Conservation (phyloP, 176 grass and related monocot genomes). For the Zizania latifolia region DNA sequence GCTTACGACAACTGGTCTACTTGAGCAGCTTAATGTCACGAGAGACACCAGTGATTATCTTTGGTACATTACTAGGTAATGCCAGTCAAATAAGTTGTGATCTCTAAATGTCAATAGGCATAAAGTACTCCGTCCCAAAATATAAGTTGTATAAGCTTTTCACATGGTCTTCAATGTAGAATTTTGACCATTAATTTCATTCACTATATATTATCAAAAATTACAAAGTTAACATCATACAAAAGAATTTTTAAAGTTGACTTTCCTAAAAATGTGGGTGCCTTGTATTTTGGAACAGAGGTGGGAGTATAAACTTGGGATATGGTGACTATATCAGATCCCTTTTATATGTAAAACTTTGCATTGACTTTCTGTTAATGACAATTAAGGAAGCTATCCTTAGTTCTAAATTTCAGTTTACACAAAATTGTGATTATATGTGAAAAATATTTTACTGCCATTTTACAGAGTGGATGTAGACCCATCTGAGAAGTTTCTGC, state of each 20-base stretch:
- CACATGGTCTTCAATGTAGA: too few species aligned
- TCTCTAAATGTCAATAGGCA: background rate
- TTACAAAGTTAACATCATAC: too few species aligned
- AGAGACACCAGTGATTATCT: constrained; percentile 89
- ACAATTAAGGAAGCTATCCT: background rate
- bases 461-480: constrained; percentile 71
- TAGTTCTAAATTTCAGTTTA: background rate
- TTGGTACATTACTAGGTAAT: constrained; percentile 95
- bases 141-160: too few species aligned
- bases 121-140: too few species aligned
- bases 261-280: too few species aligned
- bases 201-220: too few species aligned
- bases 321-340: background rate
- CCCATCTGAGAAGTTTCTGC: constrained; percentile 73
- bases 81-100: background rate
- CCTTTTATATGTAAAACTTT: background rate
- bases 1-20: constrained; percentile 62
- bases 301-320: background rate
- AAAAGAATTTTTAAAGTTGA: too few species aligned
- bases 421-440: background rate
- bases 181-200: too few species aligned
- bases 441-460: constrained; percentile 12
- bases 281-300: too few species aligned
- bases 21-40: constrained; percentile 95
- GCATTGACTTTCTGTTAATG: constrained; percentile 7